A percentile compares a stretch with the other conserved stretches of the same genome.
phyloP scores from a whole-genome alignment of 2,329 filamentous ascomycete species.

The Xylariales sp. region DNA sequence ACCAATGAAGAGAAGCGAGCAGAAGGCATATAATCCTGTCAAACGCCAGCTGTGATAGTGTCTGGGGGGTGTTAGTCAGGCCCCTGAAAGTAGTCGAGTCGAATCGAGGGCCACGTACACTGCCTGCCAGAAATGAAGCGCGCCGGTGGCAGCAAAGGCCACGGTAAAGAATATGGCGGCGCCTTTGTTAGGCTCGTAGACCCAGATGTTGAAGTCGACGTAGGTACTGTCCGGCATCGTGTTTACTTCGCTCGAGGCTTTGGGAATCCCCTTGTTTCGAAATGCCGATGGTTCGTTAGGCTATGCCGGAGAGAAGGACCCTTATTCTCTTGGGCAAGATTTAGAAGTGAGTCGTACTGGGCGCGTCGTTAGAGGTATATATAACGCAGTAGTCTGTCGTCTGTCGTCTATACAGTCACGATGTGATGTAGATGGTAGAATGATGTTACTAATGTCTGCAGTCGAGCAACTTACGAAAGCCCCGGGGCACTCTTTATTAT shows the following conservation, averaged over 20 bases:
- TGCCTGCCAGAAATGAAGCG: constrained; percentile 57
- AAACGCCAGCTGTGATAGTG: constrained; percentile 68
- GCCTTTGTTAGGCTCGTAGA: constrained; percentile 61
- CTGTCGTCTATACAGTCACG: not conserved
- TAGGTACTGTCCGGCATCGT: constrained; percentile 51
- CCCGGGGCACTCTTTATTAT: constrained; percentile 22
- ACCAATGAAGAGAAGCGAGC: constrained; percentile 63
- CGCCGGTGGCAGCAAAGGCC: constrained; percentile 54
- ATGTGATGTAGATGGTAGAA: not conserved
- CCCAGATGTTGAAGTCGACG: constrained; percentile 58
- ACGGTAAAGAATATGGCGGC: constrained; percentile 61
- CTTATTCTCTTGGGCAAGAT: not conserved
- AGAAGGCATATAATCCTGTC: constrained; percentile 65
- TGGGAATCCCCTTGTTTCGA: not conserved
- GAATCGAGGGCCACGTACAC: constrained; percentile 54
- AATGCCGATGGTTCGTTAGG: not conserved
- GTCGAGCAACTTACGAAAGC: not conserved
- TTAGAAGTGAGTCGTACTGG: not conserved
- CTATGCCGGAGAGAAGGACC: not conserved
- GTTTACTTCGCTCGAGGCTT: not conserved
- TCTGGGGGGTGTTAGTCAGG: constrained; percentile 49
- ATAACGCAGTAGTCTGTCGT: not conserved
- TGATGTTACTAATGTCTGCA: not conserved
- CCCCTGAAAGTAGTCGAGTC: not conserved
- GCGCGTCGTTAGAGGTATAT: not conserved